Evolutionary conservation across 805 yeast genomes (phyloP).

Genomic region (Wickerhamomyces bovis): DNA sequence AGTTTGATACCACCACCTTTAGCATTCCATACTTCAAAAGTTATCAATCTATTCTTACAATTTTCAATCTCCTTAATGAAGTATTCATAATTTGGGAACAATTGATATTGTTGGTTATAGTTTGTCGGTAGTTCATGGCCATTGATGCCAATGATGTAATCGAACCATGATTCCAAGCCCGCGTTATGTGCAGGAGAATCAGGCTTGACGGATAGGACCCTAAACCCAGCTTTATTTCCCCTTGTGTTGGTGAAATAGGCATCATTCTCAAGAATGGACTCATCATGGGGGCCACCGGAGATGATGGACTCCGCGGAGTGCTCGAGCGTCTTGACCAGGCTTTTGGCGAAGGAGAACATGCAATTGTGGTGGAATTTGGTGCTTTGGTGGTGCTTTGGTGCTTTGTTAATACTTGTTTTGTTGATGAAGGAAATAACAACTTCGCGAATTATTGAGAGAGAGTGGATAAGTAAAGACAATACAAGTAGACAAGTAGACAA

Average conservation of each 20-base stretch:
- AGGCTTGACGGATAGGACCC: constrained; percentile 46
- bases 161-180: constrained; percentile 82
- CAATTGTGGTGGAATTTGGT: not conserved
- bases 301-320: constrained; percentile 29
- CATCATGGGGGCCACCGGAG: constrained; percentile 22
- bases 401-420: not conserved
- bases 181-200: constrained; percentile 41
- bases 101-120: constrained; percentile 27
- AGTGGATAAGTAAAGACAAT: too few species aligned
- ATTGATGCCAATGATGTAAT: constrained; percentile 75
- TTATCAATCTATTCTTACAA: constrained; percentile 35
- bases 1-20: constrained; percentile 64
- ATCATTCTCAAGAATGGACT: constrained; percentile 20
- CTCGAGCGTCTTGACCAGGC: constrained; percentile 50
- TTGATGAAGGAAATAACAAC: too few species aligned
- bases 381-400: not conserved
- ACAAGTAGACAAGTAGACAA: too few species aligned
- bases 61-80: constrained; percentile 38
- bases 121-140: constrained; percentile 50
- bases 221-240: constrained; percentile 41
- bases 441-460: too few species aligned
- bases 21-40: constrained; percentile 75
- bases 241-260: constrained; percentile 24
- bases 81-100: constrained; percentile 38
- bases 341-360: constrained; percentile 65